phyloP scores from a whole-genome alignment of 306 rosid genomes.

The Quercus cerris region DNA sequence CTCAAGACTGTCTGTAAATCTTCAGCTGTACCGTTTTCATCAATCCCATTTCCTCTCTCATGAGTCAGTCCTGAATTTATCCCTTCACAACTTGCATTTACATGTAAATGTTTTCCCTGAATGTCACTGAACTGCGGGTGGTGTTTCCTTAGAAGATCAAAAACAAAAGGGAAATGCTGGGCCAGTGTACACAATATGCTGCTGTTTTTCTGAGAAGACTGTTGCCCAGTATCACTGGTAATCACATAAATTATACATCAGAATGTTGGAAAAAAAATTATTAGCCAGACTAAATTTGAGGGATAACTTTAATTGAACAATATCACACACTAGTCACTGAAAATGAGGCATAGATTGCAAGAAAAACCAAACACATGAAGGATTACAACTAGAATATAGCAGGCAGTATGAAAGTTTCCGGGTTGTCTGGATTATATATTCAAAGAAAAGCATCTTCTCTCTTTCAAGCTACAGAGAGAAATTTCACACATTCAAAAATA shows the following conservation, averaged over 20 bases:
- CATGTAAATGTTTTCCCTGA: conserved; percentile 28
- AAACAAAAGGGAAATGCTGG: conserved; percentile 66
- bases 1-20: conserved; percentile 20
- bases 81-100: conserved; percentile 22
- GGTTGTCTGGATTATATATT: neutral
- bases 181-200: conserved; percentile 73
- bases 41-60: conserved; percentile 28
- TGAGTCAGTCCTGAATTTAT: conserved; percentile 23
- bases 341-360: neutral
- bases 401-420: neutral
- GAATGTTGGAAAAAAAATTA: neutral
- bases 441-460: neutral
- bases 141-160: conserved; percentile 51
- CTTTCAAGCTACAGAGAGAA: neutral
- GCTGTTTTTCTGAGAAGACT: conserved; percentile 45
- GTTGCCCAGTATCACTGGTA: conserved; percentile 40
- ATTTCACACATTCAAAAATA: neutral
- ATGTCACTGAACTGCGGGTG: conserved; percentile 31
- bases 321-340: neutral
- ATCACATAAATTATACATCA: conserved; percentile 25
- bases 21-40: conserved; percentile 33
- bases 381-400: neutral
- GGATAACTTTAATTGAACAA: neutral
- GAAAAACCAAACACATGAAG: neutral
- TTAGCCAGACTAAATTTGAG: neutral